A percentile compares a stretch with the other conserved stretches of the same genome.
These are phyloP conservation scores for Myrica gale DNA, from an alignment of 306 rosid genomes.

Conservation along the genomic window DNA sequence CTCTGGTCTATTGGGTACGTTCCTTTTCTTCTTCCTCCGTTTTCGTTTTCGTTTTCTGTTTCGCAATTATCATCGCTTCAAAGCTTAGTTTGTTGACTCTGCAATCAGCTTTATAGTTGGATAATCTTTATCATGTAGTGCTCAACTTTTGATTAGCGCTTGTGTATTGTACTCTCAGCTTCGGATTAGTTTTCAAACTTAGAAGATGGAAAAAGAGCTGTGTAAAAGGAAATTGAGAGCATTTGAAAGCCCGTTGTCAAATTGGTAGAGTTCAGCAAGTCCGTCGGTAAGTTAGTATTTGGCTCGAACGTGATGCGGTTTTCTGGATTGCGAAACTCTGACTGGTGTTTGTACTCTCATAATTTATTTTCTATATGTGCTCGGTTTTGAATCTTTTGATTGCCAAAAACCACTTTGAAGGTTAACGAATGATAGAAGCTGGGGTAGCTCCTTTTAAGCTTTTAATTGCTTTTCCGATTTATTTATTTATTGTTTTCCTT, in stretches of 20 bases:
- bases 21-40: slow-evolving; percentile 23
- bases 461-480: background rate
- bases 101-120: slow-evolving; percentile 5
- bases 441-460: background rate
- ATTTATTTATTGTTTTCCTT: background rate
- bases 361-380: background rate
- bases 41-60: background rate
- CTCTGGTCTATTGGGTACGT: slow-evolving; percentile 44
- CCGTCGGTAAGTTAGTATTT: background rate
- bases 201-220: too few relatives aligned
- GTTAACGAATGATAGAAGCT: background rate
- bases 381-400: background rate
- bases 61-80: background rate
- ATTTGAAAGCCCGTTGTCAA: background rate
- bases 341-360: background rate
- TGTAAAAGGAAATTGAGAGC: background rate
- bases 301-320: background rate
- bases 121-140: background rate
- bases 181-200: background rate
- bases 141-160: slow-evolving; percentile 17
- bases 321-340: background rate
- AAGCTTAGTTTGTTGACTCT: background rate
- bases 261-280: background rate
- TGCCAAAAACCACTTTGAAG: background rate
- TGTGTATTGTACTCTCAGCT: background rate